Evolutionary conservation across 148 eudicot species (phyloP).

Genomic region (Vaccinium vitisidaea): DNA sequence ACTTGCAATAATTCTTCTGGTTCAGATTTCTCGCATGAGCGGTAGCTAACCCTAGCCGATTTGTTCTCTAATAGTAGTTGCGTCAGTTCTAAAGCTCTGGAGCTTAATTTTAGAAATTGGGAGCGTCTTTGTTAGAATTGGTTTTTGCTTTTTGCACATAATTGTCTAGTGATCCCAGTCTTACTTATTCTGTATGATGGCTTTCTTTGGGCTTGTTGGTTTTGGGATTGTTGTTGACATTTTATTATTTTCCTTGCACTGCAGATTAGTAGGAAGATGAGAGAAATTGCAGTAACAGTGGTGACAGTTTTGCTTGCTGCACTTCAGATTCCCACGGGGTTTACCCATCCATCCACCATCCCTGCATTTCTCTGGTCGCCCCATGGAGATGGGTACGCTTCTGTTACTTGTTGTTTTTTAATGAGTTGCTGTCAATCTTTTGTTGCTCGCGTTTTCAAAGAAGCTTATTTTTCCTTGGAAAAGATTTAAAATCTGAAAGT

Average conservation of each 20-base stretch:
- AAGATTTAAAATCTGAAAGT: neutral
- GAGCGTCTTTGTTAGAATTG: too few species aligned
- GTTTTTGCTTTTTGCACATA: neutral
- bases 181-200: neutral
- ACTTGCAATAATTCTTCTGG: too few species aligned
- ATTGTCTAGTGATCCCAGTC: neutral
- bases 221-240: neutral
- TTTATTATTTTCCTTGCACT: neutral
- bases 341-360: constrained; percentile 41
- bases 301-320: constrained; percentile 37
- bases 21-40: too few species aligned
- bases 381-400: constrained; percentile 52
- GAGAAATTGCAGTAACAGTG: constrained; percentile 23
- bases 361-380: constrained; percentile 86
- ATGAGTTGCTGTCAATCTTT: too few species aligned
- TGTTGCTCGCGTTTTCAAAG: too few species aligned
- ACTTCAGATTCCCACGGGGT: constrained; percentile 29
- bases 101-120: too few species aligned
- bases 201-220: neutral
- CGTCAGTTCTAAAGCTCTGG: too few species aligned
- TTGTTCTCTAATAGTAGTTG: too few species aligned
- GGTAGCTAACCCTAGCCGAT: too few species aligned
- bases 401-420: too few species aligned
- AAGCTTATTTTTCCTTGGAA: too few species aligned
- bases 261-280: constrained; percentile 37